Evolutionary conservation across 352 stramenopile genomes (phyloP).

Genomic region (Phytophthora tubulina): DNA sequence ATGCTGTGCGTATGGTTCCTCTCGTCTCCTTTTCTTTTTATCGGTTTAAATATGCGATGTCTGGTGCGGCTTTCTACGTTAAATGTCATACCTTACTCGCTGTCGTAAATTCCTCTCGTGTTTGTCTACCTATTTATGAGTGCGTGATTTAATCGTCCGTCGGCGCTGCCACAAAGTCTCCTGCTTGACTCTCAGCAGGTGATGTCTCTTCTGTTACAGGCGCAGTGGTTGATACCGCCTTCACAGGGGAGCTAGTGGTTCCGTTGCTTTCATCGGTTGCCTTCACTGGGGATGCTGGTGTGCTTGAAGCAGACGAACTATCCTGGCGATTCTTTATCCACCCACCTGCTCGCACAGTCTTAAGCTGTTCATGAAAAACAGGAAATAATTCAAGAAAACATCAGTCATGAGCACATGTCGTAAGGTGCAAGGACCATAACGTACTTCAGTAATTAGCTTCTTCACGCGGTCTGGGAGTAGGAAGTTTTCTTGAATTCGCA

Average conservation of each 20-base stretch:
- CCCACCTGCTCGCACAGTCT: slow-evolving; percentile 50
- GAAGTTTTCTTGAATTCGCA: slow-evolving; percentile 59
- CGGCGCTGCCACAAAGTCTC: not conserved
- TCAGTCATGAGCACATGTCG: slow-evolving; percentile 5
- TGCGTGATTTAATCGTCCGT: slow-evolving; percentile 7
- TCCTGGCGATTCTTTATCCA: slow-evolving; percentile 70
- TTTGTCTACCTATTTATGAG: slow-evolving; percentile 38
- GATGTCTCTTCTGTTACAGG: slow-evolving; percentile 17
- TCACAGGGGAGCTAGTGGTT: slow-evolving; percentile 8
- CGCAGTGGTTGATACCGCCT: slow-evolving; percentile 12
- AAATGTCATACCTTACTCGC: slow-evolving; percentile 34
- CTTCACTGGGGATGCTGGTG: slow-evolving; percentile 40
- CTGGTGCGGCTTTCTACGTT: slow-evolving; percentile 32
- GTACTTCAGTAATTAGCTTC: slow-evolving; percentile 63
- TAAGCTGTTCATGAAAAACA: slow-evolving; percentile 41
- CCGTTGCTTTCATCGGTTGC: slow-evolving; percentile 19
- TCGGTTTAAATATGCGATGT: slow-evolving; percentile 32
- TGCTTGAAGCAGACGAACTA: slow-evolving; percentile 30
- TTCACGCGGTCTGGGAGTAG: slow-evolving; percentile 46
- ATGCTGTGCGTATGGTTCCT: slow-evolving; percentile 1
- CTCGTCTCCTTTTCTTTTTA: slow-evolving; percentile 11
- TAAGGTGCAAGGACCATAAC: slow-evolving; percentile 13
- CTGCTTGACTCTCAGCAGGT: slow-evolving; percentile 7
- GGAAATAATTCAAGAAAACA: slow-evolving; percentile 10
- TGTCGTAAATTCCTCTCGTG: slow-evolving; percentile 15